Evolutionary conservation across 805 yeast species (phyloP).

Genomic region (Wickerhamomyces xylosicus): DNA sequence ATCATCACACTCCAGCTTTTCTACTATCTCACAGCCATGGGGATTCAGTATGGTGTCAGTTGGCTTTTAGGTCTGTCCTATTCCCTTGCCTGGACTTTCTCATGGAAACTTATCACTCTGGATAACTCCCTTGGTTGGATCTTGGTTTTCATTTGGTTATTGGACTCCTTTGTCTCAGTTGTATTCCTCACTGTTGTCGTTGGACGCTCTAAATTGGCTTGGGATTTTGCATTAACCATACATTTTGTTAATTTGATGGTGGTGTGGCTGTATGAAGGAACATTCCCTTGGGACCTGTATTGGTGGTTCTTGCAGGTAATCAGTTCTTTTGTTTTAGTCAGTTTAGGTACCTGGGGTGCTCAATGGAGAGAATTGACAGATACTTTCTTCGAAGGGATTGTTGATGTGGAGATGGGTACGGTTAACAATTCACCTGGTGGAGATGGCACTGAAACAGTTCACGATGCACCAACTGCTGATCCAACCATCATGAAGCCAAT

Average conservation of each 20-base stretch:
- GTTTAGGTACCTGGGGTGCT: conserved; percentile 81
- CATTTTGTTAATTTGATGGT: conserved; percentile 71
- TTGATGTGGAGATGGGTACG: conserved; percentile 45
- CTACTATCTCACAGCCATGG: conserved; percentile 65
- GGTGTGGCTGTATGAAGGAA: conserved; percentile 52
- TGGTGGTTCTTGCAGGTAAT: conserved; percentile 82
- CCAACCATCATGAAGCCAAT: neutral
- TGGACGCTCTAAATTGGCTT: conserved; percentile 86
- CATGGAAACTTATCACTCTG: conserved; percentile 66
- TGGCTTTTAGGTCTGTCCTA: conserved; percentile 64
- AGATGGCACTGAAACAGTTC: neutral
- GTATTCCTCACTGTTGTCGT: conserved; percentile 78
- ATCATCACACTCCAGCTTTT: conserved; percentile 69
- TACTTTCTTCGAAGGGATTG: conserved; percentile 80
- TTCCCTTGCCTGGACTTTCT: conserved; percentile 60
- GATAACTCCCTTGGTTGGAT: conserved; percentile 78
- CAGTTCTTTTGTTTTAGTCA: conserved; percentile 59
- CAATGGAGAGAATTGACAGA: conserved; percentile 87
- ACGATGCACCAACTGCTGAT: neutral
- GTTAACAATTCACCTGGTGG: neutral
- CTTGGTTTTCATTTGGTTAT: conserved; percentile 65
- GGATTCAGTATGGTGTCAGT: conserved; percentile 56
- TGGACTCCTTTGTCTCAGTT: conserved; percentile 77
- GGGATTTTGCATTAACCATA: conserved; percentile 94
- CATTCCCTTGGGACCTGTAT: conserved; percentile 57